Conservation (phyloP, 352 stramenopile genomes). For the Phytophthora podocarpi region DNA sequence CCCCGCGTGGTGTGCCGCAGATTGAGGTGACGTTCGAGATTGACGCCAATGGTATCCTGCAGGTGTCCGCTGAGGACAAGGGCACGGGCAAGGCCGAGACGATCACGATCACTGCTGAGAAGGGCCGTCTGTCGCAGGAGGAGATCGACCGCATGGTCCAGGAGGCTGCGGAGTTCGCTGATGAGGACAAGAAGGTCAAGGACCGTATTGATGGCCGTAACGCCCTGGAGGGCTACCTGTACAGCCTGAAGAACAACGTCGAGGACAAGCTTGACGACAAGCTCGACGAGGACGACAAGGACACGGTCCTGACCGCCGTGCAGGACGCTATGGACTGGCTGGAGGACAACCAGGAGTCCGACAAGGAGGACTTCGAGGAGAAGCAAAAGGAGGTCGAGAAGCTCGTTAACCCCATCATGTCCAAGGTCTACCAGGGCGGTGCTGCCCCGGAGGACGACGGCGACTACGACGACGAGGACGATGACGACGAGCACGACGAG, state of each 20-base stretch:
- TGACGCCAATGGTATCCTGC: slow-evolving; percentile 99
- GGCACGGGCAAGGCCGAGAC: slow-evolving; percentile 97
- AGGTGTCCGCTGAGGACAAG: slow-evolving; percentile 98
- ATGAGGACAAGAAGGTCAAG: slow-evolving; percentile 98
- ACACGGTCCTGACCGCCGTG: slow-evolving; percentile 89
- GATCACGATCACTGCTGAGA: slow-evolving; percentile 99
- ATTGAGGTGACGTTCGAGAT: slow-evolving; percentile 99
- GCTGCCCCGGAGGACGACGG: slow-evolving; percentile 68
- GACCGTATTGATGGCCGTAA: slow-evolving; percentile 97
- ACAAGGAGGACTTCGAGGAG: slow-evolving; percentile 97
- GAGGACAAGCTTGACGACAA: slow-evolving; percentile 96
- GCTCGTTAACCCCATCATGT: slow-evolving; percentile 98
- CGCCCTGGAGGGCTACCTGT: slow-evolving; percentile 96
- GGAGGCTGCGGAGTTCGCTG: slow-evolving; percentile 98
- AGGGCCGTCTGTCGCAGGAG: slow-evolving; percentile 97
- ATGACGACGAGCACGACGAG: slow-evolving; percentile 93
- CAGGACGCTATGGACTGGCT: slow-evolving; percentile 99
- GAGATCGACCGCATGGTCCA: slow-evolving; percentile 99
- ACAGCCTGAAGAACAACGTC: slow-evolving; percentile 95
- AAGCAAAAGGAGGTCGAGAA: slow-evolving; percentile 99
- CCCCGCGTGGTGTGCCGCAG: slow-evolving; percentile 97
- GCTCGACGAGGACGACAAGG: slow-evolving; percentile 95
- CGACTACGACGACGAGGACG: slow-evolving; percentile 84
- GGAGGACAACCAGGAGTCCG: slow-evolving; percentile 98
- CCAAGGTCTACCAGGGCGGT: slow-evolving; percentile 95